A percentile compares a stretch with the other conserved stretches of the same genome.
Conservation (phyloP, 805 yeast species). For the Candida koratica region DNA sequence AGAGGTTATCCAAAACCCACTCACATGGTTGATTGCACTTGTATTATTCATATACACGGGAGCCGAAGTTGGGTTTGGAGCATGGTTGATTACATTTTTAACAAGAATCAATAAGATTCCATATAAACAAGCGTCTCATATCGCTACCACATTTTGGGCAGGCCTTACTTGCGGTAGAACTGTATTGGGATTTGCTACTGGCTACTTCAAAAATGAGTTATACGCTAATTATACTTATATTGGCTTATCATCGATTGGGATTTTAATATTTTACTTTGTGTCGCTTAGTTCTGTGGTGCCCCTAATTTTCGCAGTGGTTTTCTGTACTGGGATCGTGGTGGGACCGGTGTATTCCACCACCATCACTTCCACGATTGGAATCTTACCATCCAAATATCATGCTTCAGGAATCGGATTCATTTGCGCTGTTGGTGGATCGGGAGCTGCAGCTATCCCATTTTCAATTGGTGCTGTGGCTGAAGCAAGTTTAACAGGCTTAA, state of each 20-base stretch:
- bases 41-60: conserved; percentile 49
- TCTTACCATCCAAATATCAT: conserved; percentile 57
- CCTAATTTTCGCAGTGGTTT: conserved; percentile 33
- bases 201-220: conserved; percentile 45
- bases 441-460: conserved; percentile 74
- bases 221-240: conserved; percentile 42
- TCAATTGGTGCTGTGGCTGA: conserved; percentile 50
- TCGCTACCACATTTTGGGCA: conserved; percentile 51
- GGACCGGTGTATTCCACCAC: conserved; percentile 67
- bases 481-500: conserved; percentile 29
- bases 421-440: conserved; percentile 78
- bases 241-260: conserved; percentile 26
- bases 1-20: conserved; percentile 30
- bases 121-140: conserved; percentile 40
- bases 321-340: conserved; percentile 44
- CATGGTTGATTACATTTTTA: conserved; percentile 49
- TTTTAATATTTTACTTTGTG: conserved; percentile 24
- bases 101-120: conserved; percentile 35
- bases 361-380: conserved; percentile 57
- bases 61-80: conserved; percentile 50
- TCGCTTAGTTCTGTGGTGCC: conserved; percentile 26
- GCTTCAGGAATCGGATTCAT: conserved; percentile 69
- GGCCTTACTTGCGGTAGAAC: conserved; percentile 49
- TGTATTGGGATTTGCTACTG: conserved; percentile 51
- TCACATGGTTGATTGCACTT: conserved; percentile 39